phyloP scores from a whole-genome alignment of 306 rosid species.

The Vigna mungo region DNA sequence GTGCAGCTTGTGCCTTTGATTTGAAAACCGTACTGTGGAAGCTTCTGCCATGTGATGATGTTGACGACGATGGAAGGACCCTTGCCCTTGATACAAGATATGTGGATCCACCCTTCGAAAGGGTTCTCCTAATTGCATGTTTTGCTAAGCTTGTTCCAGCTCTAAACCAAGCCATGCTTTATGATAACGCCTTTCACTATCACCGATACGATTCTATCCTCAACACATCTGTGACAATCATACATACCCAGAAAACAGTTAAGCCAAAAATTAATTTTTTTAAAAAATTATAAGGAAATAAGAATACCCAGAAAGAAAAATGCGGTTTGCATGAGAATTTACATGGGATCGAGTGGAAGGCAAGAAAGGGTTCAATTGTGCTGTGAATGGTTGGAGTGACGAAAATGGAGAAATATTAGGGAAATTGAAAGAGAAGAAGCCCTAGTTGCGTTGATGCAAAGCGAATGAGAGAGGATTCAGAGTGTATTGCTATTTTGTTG shows the following conservation, averaged over 20 bases:
- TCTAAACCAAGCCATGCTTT: slow-evolving; percentile 87
- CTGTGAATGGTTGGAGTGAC: neutral
- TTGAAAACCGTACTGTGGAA: slow-evolving; percentile 69
- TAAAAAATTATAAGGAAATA: neutral
- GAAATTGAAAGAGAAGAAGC: neutral
- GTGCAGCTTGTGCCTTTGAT: slow-evolving; percentile 73
- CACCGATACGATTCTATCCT: slow-evolving; percentile 9
- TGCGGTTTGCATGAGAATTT: neutral
- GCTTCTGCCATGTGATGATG: slow-evolving; percentile 53
- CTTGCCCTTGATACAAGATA: slow-evolving; percentile 62
- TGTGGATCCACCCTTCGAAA: slow-evolving; percentile 63
- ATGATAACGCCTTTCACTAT: slow-evolving; percentile 21
- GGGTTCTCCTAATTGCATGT: slow-evolving; percentile 65
- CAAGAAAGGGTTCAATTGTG: neutral
- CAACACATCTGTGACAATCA: slow-evolving; percentile 35
- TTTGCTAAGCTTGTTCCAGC: slow-evolving; percentile 77
- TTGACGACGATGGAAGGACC: slow-evolving; percentile 50
- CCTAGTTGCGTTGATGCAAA: slow-evolving; percentile 43
- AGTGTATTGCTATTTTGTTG: neutral
- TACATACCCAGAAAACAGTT: neutral
- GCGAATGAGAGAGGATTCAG: neutral
- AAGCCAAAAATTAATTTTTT: neutral
- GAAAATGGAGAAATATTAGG: neutral
- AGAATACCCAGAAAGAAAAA: neutral
- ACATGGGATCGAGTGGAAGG: neutral